Conservation (phyloP, 345 rosid genomes). For the Cardamine resedifolia region DNA sequence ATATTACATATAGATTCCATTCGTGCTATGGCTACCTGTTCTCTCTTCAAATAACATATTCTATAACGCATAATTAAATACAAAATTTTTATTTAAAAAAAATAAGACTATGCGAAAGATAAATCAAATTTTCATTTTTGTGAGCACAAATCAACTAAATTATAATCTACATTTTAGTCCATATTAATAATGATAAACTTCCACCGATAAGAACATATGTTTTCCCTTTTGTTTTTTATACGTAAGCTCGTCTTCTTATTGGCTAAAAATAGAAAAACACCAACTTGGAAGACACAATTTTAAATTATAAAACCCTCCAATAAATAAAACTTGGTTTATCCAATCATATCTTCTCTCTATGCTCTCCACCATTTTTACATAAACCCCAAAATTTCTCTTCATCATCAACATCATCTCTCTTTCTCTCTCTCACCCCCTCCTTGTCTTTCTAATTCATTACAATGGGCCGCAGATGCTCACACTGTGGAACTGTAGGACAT, state of each 20-base stretch:
- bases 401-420: conserved; percentile 19
- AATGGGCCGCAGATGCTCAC: conserved; percentile 44
- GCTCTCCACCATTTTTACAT: conserved; percentile 39
- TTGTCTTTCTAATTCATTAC: conserved; percentile 14
- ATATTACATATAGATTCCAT: conserved; percentile 1
- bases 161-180: conserved; percentile 9
- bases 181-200: conserved; percentile 9
- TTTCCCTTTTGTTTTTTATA: conserved; percentile 18
- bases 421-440: neutral
- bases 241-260: conserved; percentile 22
- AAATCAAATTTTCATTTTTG: neutral
- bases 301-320: conserved; percentile 10
- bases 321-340: conserved; percentile 28
- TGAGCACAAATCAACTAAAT: neutral
- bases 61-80: neutral
- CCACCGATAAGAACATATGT: conserved; percentile 8
- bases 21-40: conserved; percentile 16
- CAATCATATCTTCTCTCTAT: conserved; percentile 31
- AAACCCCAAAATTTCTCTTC: conserved; percentile 30
- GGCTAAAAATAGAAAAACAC: conserved; percentile 35
- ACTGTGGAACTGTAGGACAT: conserved; percentile 40
- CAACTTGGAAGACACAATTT: conserved; percentile 26
- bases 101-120: neutral
- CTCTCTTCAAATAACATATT: conserved; percentile 4
- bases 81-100: neutral